A percentile compares a stretch with the other conserved stretches of the same genome.
phyloP scores from a whole-genome alignment of 2,329 filamentous ascomycete genomes.

The Periconia sp. region DNA sequence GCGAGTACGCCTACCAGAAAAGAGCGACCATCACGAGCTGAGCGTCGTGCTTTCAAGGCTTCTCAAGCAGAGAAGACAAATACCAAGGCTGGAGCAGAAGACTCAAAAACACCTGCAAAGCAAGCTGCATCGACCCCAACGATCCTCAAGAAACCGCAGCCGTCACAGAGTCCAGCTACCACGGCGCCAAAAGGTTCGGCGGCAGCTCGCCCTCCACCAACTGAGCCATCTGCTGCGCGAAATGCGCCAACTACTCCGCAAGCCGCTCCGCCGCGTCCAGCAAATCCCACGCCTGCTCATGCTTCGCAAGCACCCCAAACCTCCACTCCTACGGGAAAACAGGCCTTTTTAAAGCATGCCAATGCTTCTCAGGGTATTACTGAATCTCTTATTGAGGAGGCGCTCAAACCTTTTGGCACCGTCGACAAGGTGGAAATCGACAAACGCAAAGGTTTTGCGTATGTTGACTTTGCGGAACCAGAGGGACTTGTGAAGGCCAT shows the following conservation, averaged over 20 bases:
- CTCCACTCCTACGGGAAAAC: conserved; percentile 47
- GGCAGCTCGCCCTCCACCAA: conserved; percentile 28
- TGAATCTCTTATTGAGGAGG: conserved; percentile 73
- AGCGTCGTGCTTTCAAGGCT: conserved; percentile 43
- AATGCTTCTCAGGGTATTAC: conserved; percentile 92
- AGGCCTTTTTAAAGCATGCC: conserved; percentile 58
- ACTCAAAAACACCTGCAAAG: conserved; percentile 33
- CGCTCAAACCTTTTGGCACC: conserved; percentile 72
- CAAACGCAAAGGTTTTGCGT: conserved; percentile 91
- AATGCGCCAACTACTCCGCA: conserved; percentile 17
- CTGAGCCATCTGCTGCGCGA: conserved; percentile 31
- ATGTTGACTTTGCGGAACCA: conserved; percentile 81
- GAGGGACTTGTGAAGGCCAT: conserved; percentile 76
- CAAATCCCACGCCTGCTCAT: conserved; percentile 16
- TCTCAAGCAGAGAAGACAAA: conserved; percentile 36
- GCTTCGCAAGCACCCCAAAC: conserved; percentile 17
- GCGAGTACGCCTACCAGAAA: conserved; percentile 37
- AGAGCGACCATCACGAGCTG: conserved; percentile 41
- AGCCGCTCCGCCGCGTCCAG: conserved; percentile 9
- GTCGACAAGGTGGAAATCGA: conserved; percentile 87
- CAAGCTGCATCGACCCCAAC: conserved; percentile 30
- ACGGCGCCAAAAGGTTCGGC: conserved; percentile 33
- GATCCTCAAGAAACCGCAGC: conserved; percentile 45
- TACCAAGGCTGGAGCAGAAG: conserved; percentile 21
- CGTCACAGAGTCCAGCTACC: conserved; percentile 19